Conservation (phyloP, 257 asterid genomes). For the Ehretia macrophylla region DNA sequence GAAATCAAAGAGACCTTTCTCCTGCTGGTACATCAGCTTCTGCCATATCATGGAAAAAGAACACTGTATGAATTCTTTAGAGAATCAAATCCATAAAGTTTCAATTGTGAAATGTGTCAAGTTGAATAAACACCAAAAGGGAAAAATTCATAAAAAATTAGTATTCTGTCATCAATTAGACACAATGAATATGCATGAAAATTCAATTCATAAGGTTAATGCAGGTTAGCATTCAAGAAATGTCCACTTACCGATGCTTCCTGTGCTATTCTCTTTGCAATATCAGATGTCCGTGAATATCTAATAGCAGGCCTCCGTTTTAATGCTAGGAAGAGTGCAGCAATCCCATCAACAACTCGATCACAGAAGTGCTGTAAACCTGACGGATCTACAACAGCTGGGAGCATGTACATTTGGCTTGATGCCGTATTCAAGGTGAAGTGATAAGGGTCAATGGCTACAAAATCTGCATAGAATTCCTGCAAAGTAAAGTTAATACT, state of each 20-base stretch:
- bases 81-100: too few species aligned
- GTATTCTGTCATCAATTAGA: too few species aligned
- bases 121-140: too few species aligned
- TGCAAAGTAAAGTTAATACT: conserved; percentile 39
- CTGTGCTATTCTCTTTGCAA: conserved; percentile 84
- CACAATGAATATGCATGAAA: too few species aligned
- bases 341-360: conserved; percentile 84
- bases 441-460: conserved; percentile 79
- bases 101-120: too few species aligned
- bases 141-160: too few species aligned
- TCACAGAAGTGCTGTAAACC: conserved; percentile 73
- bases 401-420: conserved; percentile 83
- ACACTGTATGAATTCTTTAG: too few species aligned
- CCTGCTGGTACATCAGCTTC: conserved; percentile 99
- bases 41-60: conserved; percentile 28
- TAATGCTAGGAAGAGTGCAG: conserved; percentile 78
- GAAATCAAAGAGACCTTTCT: conserved; percentile 93
- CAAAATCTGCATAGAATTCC: conserved; percentile 96
- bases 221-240: background rate
- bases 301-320: conserved; percentile 90
- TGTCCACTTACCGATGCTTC: conserved; percentile 72
- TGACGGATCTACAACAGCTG: conserved; percentile 94
- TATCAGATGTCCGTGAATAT: conserved; percentile 82
- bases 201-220: too few species aligned
- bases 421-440: conserved; percentile 67